phyloP scores from a whole-genome alignment of 2,329 filamentous ascomycete species.

The Ascosphaera aggregata region DNA sequence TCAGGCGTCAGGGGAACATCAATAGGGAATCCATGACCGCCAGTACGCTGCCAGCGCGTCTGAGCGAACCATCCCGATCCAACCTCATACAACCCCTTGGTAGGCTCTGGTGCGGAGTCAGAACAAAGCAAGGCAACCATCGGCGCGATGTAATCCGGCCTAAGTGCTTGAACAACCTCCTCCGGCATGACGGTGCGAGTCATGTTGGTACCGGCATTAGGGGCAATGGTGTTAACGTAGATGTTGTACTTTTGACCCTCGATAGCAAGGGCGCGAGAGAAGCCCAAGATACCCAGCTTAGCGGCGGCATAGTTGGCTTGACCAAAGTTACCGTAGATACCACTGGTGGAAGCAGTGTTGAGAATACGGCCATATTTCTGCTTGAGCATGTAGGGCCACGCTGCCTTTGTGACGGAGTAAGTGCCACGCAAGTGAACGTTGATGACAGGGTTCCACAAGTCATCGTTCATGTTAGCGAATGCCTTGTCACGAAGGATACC shows the following conservation, averaged over 20 bases:
- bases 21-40: constrained; percentile 76
- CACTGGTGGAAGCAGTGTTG: constrained; percentile 91
- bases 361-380: constrained; percentile 95
- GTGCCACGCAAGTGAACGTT: constrained; percentile 85
- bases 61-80: constrained; percentile 81
- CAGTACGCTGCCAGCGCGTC: constrained; percentile 86
- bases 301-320: constrained; percentile 93
- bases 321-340: constrained; percentile 98
- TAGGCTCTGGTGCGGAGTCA: constrained; percentile 69
- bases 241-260: constrained; percentile 98
- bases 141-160: constrained; percentile 94
- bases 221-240: constrained; percentile 91
- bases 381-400: constrained; percentile 93
- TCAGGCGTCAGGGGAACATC: constrained; percentile 69
- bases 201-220: constrained; percentile 91
- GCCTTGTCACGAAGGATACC: constrained; percentile 96
- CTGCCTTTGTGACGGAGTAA: constrained; percentile 91
- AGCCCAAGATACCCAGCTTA: constrained; percentile 80
- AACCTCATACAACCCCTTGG: constrained; percentile 78
- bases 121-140: constrained; percentile 68
- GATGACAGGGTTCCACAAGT: constrained; percentile 75
- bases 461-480: constrained; percentile 93
- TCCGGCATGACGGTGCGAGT: constrained; percentile 85
- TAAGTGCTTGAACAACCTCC: constrained; percentile 96
- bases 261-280: constrained; percentile 76